Evolutionary conservation across 768 basidiomycete genomes (phyloP).

Genomic region (Hortiboletus campestris): DNA sequence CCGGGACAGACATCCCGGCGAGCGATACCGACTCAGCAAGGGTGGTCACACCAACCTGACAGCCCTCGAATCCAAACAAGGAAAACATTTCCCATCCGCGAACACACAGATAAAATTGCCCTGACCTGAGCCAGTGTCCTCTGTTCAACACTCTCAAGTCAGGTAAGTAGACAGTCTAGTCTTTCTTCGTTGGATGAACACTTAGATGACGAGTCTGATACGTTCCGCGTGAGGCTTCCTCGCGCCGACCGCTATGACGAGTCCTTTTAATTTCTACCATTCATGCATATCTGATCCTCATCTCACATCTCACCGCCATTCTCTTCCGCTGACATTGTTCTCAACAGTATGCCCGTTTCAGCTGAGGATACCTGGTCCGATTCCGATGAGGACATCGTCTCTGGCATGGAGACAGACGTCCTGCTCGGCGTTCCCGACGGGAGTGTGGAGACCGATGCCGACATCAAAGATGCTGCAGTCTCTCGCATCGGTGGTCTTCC

Average conservation of each 20-base stretch:
- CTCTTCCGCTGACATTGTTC: conserved; percentile 2
- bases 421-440: conserved; percentile 83
- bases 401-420: conserved; percentile 68
- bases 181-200: conserved; percentile 42
- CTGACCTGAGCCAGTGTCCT: conserved; percentile 1
- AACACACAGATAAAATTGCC: conserved; percentile 8
- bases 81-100: conserved; percentile 21
- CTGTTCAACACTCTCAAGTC: conserved; percentile 3
- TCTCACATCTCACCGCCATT: neutral
- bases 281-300: conserved; percentile 85
- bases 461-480: conserved; percentile 74
- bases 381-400: conserved; percentile 62
- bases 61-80: conserved; percentile 8
- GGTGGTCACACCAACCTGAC: neutral
- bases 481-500: conserved; percentile 89
- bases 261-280: conserved; percentile 67
- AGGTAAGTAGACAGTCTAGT: conserved; percentile 18
- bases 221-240: conserved; percentile 58
- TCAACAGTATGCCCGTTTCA: conserved; percentile 39
- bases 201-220: conserved; percentile 84
- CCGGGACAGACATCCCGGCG: conserved; percentile 54
- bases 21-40: neutral
- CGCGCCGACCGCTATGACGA: conserved; percentile 60
- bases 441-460: conserved; percentile 49
- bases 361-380: conserved; percentile 74